Base-by-base conservation (phyloP, 345 rosid genomes). In the Acer yangbiense region DNA sequence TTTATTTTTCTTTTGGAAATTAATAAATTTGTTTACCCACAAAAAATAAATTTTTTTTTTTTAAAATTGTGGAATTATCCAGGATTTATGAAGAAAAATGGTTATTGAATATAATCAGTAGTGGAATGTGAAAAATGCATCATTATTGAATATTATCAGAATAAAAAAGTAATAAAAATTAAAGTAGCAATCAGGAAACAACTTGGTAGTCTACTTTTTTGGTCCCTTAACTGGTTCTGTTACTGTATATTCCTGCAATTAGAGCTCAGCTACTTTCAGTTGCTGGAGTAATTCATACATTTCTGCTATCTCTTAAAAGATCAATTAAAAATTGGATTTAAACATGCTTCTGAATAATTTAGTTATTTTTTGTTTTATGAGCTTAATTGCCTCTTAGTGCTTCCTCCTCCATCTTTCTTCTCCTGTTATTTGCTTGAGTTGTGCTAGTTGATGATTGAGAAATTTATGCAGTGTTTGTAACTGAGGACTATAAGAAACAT, bases 1-100 rank as follows among this genome's bases (percentile, higher is more conserved):
- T 74, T 65, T 64, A 63, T 48, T 17, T 17, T 4, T 71, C 44
- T n/a, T 58, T 72, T 63, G 48, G 48, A 48, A 64, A 74, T 50
- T 48, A 64, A 74, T 29, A 29, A 48, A 63, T 65, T 74, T 55
- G 32, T 62, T 46, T 29, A 64, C 52, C 62, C 60, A 60, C 25
- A 16, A 17, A 46, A 29, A 9, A 12, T 23, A 50, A 46, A 25
- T 25, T 0, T 48, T 50, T 17, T 69, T 29, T 60, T 60, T 21
- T 20, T 3, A 23, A 73, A 41, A 60, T 20, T 73, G 21, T 60
- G 76, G 39, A 13, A 17, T 39, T 35, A 8, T 73, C 10, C 23
- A 7, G 58, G 16, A 60, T 20, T 44, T 44, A 65, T 62, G 55
- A 20, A 4, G 52, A 57, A 10, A 13, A 41, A 14, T 60, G 66